Percentiles rank a stretch among this genome's conserved stretches.
Evolutionary conservation across 192 early-diverging fungal genomes (phyloP).

Genomic region (Mortierella antarctica): DNA sequence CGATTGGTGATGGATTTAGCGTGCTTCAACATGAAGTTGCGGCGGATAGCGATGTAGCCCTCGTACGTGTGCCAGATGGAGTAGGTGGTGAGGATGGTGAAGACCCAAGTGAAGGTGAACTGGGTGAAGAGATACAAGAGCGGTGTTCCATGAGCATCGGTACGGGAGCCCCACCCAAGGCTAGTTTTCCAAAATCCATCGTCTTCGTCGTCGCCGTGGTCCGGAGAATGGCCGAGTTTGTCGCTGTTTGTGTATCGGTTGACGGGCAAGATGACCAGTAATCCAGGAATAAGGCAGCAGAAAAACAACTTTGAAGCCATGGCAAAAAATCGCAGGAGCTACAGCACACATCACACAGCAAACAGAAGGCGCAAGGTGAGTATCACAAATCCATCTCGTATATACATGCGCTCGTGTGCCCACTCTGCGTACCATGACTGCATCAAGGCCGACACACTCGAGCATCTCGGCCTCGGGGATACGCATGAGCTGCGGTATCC

Average conservation of each 20-base stretch:
- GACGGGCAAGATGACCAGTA: conserved; percentile 59
- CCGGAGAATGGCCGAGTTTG: background rate
- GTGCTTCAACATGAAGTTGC: conserved; percentile 53
- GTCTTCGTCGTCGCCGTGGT: conserved; percentile 6
- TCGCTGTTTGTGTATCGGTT: conserved; percentile 31
- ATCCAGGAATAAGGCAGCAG: conserved; percentile 59
- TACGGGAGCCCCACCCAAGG: background rate
- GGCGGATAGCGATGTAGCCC: conserved; percentile 60
- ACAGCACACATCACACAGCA: background rate
- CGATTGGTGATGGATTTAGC: conserved; percentile 61
- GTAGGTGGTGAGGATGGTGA: conserved; percentile 61
- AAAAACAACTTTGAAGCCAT: conserved; percentile 61
- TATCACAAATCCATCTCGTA: background rate
- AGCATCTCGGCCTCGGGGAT: conserved; percentile 59
- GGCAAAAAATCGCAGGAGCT: conserved; percentile 65
- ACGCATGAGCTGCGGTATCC: conserved; percentile 61
- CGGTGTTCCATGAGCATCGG: conserved; percentile 2
- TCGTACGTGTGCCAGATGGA: conserved; percentile 64
- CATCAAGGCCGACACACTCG: conserved; percentile 66
- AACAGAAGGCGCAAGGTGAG: too few relatives aligned
- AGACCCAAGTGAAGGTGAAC: conserved; percentile 64
- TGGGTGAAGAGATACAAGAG: conserved; percentile 38
- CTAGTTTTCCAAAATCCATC: background rate
- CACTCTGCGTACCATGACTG: conserved; percentile 58
- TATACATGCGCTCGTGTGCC: background rate